Base-by-base conservation (phyloP, 2,329 filamentous ascomycete species). In the Cordyceps militaris region DNA sequence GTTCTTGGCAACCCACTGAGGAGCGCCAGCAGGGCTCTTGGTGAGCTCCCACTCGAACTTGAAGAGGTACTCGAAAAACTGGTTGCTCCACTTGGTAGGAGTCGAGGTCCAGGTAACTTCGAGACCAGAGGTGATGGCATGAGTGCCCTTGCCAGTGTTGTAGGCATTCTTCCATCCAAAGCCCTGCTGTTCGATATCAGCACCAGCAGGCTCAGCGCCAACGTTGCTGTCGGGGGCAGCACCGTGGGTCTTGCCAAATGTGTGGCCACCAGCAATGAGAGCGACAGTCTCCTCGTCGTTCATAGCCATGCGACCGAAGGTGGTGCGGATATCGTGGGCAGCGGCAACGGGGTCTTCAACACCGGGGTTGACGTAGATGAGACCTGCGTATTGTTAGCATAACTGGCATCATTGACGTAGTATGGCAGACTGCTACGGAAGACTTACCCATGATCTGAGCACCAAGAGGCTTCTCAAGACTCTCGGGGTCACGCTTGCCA, bases 261-360 rank as follows among this genome's bases (percentile, higher is more conserved):
- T 79, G 77, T 92, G 88, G 40, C 88, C 88, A 67, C 88, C 88
- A 40, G 85, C 85, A 68, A 92, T 91, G 47, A 92, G 75, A 14
- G 88, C 88, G 56, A 89, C 88, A 0, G 88, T 92, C 77, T 92
- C 88, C 73, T 89, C 84, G 68, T 91, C 87, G 68, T 89, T 84
- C 88, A 92, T 91, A 61, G 84, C 88, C 88, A 92, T 91, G 70
- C 87, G 87, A 62, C 78, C 79, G 64, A 91, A 92, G 19, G 88
- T 89, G 59, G 77, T 79, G 62, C 87, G 86, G 67, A 91, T 91
- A 66, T 92, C 88, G 58, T 79, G 73, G 43, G 83, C 88, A 1
- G 88, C 80, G 14, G 85, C 85, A 42, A 85, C 71, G 21, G 87
- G 85, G 67, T 91, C 87, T 3, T 87, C 85, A 57, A 81, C 80